phyloP scores from a whole-genome alignment of 768 basidiomycete genomes.

The Gloeophyllum trabeum region DNA sequence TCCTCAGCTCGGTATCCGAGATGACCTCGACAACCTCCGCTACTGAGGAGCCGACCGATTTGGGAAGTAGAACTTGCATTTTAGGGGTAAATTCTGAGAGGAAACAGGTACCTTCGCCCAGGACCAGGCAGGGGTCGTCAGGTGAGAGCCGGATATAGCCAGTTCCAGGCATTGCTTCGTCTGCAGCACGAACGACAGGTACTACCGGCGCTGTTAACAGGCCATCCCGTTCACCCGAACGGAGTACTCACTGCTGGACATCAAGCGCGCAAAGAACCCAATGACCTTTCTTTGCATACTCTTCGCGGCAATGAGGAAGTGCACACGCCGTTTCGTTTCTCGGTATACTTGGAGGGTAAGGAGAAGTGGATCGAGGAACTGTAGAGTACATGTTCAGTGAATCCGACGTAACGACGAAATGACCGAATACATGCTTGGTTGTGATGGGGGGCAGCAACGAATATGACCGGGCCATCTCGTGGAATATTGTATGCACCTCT shows the following conservation, averaged over 20 bases:
- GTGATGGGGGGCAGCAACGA: conserved; percentile 86
- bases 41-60: conserved; percentile 59
- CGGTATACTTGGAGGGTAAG: conserved; percentile 73
- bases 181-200: conserved; percentile 86
- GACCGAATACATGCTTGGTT: conserved; percentile 54
- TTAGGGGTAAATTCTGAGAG: conserved; percentile 56
- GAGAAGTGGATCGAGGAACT: conserved; percentile 91
- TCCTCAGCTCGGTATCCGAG: conserved; percentile 73
- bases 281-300: conserved; percentile 74
- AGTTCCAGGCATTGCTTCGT: conserved; percentile 64
- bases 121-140: conserved; percentile 70
- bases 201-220: conserved; percentile 38
- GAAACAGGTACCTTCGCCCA: conserved; percentile 79
- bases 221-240: no score
- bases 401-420: not conserved
- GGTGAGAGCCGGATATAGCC: conserved; percentile 64
- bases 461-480: conserved; percentile 80
- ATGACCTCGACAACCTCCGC: conserved; percentile 85
- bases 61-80: conserved; percentile 84
- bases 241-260: conserved; percentile 70
- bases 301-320: conserved; percentile 82
- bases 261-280: conserved; percentile 69
- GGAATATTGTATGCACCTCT: conserved; percentile 94
- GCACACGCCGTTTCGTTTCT: conserved; percentile 72
- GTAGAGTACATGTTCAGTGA: conserved; percentile 5